phyloP scores from a whole-genome alignment of 805 yeast species.

The Candida takata region DNA sequence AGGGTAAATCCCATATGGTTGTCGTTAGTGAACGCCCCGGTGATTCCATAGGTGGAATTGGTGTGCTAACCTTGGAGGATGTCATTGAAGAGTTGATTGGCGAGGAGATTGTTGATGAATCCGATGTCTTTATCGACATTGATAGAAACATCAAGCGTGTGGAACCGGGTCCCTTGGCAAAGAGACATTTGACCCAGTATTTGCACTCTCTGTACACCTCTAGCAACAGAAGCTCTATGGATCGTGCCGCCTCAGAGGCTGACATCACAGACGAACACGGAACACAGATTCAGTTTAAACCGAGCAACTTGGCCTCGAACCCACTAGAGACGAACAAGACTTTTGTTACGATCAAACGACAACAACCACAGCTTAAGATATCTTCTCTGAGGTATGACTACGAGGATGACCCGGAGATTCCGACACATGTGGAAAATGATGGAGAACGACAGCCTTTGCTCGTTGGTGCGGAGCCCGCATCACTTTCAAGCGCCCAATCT shows the following conservation, averaged over 20 bases:
- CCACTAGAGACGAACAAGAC: constrained; percentile 60
- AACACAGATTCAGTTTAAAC: constrained; percentile 20
- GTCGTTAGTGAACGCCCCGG: constrained; percentile 87
- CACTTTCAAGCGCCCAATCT: constrained; percentile 12
- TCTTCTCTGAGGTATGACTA: constrained; percentile 14
- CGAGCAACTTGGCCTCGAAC: constrained; percentile 56
- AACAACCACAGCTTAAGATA: constrained; percentile 17
- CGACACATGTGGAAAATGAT: too few species aligned
- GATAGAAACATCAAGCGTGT: constrained; percentile 77
- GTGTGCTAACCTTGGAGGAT: constrained; percentile 90
- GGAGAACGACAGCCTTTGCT: too few species aligned
- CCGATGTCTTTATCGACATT: constrained; percentile 88
- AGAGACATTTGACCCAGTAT: constrained; percentile 61
- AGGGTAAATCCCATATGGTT: constrained; percentile 97
- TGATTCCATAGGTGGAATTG: constrained; percentile 72
- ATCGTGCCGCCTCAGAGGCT: constrained; percentile 15
- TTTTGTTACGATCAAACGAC: constrained; percentile 64
- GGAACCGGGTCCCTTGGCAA: constrained; percentile 69
- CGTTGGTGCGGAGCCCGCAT: too few species aligned
- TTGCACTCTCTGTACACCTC: constrained; percentile 52
- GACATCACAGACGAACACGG: constrained; percentile 1
- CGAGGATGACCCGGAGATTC: constrained; percentile 9
- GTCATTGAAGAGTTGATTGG: constrained; percentile 98
- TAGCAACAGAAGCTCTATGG: constrained; percentile 38
- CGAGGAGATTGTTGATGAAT: constrained; percentile 94